Base-by-base conservation (phyloP, 2,329 filamentous ascomycete genomes). In the Sclerotinia trifoliorum region DNA sequence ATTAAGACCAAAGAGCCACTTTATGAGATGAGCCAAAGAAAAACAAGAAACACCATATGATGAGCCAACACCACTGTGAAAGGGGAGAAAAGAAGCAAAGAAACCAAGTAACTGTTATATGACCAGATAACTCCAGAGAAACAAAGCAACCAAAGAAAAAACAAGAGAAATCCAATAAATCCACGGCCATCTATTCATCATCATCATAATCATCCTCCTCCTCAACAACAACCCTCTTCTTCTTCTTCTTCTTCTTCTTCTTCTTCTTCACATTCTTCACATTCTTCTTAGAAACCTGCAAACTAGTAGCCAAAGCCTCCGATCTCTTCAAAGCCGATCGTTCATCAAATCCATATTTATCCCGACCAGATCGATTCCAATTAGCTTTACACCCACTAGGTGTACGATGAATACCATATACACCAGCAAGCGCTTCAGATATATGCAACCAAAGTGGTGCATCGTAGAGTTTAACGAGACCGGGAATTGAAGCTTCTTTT, bases 321-420 rank as follows among this genome's bases (percentile, higher is more conserved):
- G 48, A 42, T 4, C 51, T 49, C 19, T 65, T 65, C 49, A 65
- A 56, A 11, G 5, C 0, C 29, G 58, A 62, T n/a, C 62, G n/a
- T 19, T 65, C 62, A 17, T 65, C 62, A 44, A 56, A 65, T 1
- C 29, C 21, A 8, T 17, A 65, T 2, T n/a, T 8, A 2, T 13
- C 13, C 4, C 62, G 49, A 17, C 62, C 62, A 8, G 15, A 17
- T 15, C 62, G 62, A 42, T 65, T 65, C 62, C 62, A 65, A 32
- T 39, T 44, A 5, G 48, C 26, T 6, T 65, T 65, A 35, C 62
- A 62, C 11, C 29, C 58, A 62, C 58, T 46, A 0, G 58, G 46
- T 11, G 44, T 21, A 24, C 58, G 58, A 15, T 51, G 2, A 62
- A 51, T 39, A 2, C 29, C 29, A 26, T 62, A 13, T 1, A 49